Evolutionary conservation across 2,329 filamentous ascomycete species (phyloP).

Genomic region (Sporothrix sp.): DNA sequence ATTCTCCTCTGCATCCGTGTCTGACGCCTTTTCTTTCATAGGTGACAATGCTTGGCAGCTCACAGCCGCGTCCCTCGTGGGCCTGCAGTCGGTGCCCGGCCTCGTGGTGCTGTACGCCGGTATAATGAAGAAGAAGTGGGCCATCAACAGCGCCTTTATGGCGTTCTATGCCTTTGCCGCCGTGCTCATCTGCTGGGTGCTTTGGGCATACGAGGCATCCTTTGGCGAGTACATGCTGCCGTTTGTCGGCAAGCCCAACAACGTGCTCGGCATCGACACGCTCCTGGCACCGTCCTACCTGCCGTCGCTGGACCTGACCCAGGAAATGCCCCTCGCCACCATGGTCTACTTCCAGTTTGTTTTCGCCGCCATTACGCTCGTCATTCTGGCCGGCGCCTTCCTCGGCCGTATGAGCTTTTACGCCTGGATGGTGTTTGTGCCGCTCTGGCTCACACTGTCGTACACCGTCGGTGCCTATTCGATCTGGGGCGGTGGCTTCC

Average conservation of each 20-base stretch:
- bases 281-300: slow-evolving; percentile 34
- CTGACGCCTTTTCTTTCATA: slow-evolving; percentile 4
- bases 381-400: slow-evolving; percentile 37
- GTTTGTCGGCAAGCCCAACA: slow-evolving; percentile 37
- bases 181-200: slow-evolving; percentile 39
- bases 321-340: slow-evolving; percentile 35
- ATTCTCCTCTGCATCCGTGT: background rate
- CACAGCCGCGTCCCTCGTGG: slow-evolving; percentile 39
- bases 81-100: slow-evolving; percentile 39
- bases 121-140: slow-evolving; percentile 39
- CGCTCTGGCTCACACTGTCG: slow-evolving; percentile 36
- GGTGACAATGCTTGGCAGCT: slow-evolving; percentile 45
- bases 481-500: slow-evolving; percentile 20
- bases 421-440: slow-evolving; percentile 43
- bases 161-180: slow-evolving; percentile 40
- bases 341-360: slow-evolving; percentile 47
- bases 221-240: slow-evolving; percentile 42
- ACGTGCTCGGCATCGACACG: slow-evolving; percentile 34
- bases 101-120: slow-evolving; percentile 41
- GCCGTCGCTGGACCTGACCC: slow-evolving; percentile 31
- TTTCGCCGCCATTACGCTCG: slow-evolving; percentile 41
- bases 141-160: slow-evolving; percentile 41
- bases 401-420: slow-evolving; percentile 40
- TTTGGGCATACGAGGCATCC: slow-evolving; percentile 38
- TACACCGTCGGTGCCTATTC: slow-evolving; percentile 20